phyloP scores from a whole-genome alignment of 768 basidiomycete genomes.

The Tulasnella calospora region DNA sequence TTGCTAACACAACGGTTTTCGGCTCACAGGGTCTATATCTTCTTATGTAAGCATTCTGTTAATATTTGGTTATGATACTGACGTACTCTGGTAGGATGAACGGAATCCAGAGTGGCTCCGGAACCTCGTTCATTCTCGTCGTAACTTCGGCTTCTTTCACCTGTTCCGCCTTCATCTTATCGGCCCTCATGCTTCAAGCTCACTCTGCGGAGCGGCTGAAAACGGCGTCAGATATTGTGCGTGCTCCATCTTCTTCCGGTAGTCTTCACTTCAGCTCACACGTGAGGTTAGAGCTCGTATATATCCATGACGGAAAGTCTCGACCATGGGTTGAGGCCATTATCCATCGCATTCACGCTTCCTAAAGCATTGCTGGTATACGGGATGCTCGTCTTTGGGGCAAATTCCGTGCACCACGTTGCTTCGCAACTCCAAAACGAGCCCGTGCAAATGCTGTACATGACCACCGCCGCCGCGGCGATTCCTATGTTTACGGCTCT shows the following conservation, averaged over 20 bases:
- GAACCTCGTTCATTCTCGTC: not conserved
- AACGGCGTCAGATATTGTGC: not conserved
- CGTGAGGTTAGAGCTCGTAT: not conserved
- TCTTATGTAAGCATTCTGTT: not conserved
- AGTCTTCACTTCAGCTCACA: not conserved
- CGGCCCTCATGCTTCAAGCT: not conserved
- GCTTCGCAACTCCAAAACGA: not conserved
- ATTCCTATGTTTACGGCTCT: not conserved
- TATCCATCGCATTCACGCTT: not conserved
- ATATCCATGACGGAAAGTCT: not conserved
- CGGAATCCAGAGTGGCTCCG: not conserved
- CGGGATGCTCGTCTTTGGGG: not conserved
- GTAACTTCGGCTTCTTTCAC: not conserved
- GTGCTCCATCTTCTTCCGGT: not conserved
- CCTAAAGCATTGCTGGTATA: not conserved
- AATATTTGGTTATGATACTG: not conserved
- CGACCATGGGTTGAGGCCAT: not conserved
- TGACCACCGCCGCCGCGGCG: not conserved
- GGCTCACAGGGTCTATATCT: not conserved
- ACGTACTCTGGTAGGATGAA: not conserved
- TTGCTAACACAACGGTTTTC: not conserved
- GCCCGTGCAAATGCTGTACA: not conserved
- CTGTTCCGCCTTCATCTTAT: not conserved
- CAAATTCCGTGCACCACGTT: not conserved
- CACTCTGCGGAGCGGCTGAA: not conserved